Percentiles rank a stretch among this genome's conserved stretches.
These are phyloP conservation scores for Corinectria fuckeliana DNA, from an alignment of 2,329 filamentous ascomycete genomes.

Conservation along the genomic window DNA sequence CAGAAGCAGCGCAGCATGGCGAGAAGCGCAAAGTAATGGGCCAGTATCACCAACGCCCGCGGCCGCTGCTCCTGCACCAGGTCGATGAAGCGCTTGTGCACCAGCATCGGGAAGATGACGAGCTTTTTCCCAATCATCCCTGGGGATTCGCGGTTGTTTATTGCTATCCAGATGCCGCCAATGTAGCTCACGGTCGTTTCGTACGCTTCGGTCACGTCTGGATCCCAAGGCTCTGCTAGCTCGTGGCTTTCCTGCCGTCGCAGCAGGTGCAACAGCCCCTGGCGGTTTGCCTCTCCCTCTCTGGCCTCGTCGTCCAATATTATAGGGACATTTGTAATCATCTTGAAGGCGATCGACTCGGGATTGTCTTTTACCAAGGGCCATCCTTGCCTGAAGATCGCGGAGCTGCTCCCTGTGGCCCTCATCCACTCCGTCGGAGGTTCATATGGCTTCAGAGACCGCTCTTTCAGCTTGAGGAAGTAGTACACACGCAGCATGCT, in stretches of 20 bases:
- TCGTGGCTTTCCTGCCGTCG: constrained; percentile 1
- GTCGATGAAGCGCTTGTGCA: constrained; percentile 8
- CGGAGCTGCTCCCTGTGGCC: constrained; percentile 9
- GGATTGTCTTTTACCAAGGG: background rate
- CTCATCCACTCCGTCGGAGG: constrained; percentile 15
- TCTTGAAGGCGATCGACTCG: background rate
- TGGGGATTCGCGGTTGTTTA: constrained; percentile 8
- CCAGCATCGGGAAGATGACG: constrained; percentile 1
- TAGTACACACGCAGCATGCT: constrained; percentile 6
- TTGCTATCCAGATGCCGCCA: constrained; percentile 4
- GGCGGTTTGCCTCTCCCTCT: background rate
- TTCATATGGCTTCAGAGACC: background rate
- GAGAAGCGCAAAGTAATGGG: constrained; percentile 15
- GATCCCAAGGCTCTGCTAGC: background rate
- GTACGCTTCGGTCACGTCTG: constrained; percentile 7
- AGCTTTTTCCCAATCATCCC: constrained; percentile 1
- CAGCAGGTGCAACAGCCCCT: constrained; percentile 4
- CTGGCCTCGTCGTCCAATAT: background rate
- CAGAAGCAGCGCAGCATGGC: constrained; percentile 8
- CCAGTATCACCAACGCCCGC: constrained; percentile 10
- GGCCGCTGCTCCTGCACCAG: constrained; percentile 10
- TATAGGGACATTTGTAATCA: background rate
- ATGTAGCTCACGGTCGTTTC: constrained; percentile 6
- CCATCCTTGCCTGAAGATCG: constrained; percentile 1
- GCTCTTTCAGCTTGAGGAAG: constrained; percentile 4